A percentile compares a stretch with the other conserved stretches of the same genome.
Evolutionary conservation across 257 asterid species (phyloP).

Genomic region (Gentiana macrophylla): DNA sequence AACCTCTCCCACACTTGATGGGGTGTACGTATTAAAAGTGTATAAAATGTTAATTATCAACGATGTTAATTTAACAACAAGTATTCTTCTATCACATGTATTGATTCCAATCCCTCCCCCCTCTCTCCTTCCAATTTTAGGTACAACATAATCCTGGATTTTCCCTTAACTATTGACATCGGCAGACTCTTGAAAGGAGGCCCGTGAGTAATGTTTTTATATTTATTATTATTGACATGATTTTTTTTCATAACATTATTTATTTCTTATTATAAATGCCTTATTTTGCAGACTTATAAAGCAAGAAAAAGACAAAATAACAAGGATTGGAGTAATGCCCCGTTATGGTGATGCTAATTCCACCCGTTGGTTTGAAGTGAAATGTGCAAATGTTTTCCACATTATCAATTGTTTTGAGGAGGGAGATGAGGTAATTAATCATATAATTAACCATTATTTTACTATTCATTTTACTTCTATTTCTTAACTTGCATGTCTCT

Average conservation of each 20-base stretch:
- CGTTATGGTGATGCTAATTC: constrained; percentile 67
- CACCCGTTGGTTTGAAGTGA: constrained; percentile 51
- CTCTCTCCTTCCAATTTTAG: constrained; percentile 12
- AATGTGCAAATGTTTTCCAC: constrained; percentile 40
- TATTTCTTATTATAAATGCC: not conserved
- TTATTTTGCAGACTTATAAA: constrained; percentile 32
- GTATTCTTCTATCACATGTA: not conserved
- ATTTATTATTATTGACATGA: too few relatives aligned
- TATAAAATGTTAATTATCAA: too few relatives aligned
- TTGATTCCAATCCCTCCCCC: not conserved
- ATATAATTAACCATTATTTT: too few relatives aligned
- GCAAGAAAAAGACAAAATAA: constrained; percentile 33
- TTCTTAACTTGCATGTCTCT: too few relatives aligned
- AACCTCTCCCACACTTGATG: not conserved
- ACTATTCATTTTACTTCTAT: too few relatives aligned
- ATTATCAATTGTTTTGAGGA: constrained; percentile 52
- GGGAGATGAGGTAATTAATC: constrained; percentile 29
- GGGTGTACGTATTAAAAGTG: too few relatives aligned
- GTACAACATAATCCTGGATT: constrained; percentile 56
- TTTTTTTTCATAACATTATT: too few relatives aligned
- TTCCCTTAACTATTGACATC: constrained; percentile 45
- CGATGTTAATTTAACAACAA: too few relatives aligned
- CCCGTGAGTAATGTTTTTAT: constrained; percentile 36
- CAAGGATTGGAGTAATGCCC: constrained; percentile 75
- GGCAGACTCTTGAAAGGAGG: constrained; percentile 50